Evolutionary conservation across 371 early-diverging fungal species (phyloP).

Genomic region (Catenaria anguillulae): DNA sequence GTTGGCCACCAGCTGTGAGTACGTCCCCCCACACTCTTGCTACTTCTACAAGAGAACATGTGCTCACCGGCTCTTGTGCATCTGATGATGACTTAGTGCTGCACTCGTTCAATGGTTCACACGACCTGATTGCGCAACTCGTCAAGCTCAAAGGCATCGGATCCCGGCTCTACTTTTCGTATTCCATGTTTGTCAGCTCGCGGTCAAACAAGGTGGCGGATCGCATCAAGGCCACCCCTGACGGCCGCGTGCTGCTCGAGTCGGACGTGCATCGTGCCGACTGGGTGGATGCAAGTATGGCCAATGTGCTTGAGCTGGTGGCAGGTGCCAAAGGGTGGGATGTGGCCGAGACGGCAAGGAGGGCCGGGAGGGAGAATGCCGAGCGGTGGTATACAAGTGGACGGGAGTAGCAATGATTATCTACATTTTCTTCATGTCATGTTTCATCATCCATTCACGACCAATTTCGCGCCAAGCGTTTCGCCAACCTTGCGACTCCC

Average conservation of each 20-base stretch:
- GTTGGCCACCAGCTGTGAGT: slow-evolving; percentile 7
- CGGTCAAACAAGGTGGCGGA: slow-evolving; percentile 32
- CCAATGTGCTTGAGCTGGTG: slow-evolving; percentile 39
- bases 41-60: slow-evolving; percentile 12
- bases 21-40: slow-evolving; percentile 1
- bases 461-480: background rate
- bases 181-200: slow-evolving; percentile 42
- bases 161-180: slow-evolving; percentile 41
- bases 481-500: background rate
- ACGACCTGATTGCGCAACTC: slow-evolving; percentile 50
- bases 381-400: too few species aligned
- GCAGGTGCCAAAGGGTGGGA: slow-evolving; percentile 52
- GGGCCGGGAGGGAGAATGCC: too few species aligned
- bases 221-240: slow-evolving; percentile 46
- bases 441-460: too few species aligned
- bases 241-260: slow-evolving; percentile 61
- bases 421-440: too few species aligned
- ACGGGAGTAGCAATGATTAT: too few species aligned
- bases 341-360: slow-evolving; percentile 33
- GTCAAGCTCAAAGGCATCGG: slow-evolving; percentile 26
- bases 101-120: slow-evolving; percentile 72
- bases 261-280: slow-evolving; percentile 55
- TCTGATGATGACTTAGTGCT: too few species aligned
- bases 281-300: slow-evolving; percentile 38
- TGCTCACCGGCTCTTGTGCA: too few species aligned